phyloP scores from a whole-genome alignment of 169 alveolate species.

The Eimeria falciformis region DNA sequence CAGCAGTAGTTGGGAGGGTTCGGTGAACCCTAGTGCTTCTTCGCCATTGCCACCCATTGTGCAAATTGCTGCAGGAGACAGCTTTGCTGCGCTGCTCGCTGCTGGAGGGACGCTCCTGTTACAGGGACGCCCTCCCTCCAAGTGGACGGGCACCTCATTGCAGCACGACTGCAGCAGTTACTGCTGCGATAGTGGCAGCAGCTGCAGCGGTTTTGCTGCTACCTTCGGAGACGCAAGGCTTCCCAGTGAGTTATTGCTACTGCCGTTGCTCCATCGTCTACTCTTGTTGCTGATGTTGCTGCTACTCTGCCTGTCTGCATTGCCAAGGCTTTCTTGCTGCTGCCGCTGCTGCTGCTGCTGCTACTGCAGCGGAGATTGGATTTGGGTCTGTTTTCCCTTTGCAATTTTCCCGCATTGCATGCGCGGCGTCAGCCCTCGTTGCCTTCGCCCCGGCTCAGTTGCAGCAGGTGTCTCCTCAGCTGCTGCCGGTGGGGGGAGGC shows the following conservation, averaged over 20 bases:
- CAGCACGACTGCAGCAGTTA: neutral
- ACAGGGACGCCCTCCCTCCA: conserved; percentile 18
- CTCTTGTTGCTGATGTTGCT: neutral
- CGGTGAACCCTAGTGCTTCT: too few relatives aligned
- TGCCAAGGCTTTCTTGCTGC: neutral
- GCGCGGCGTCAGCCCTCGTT: neutral
- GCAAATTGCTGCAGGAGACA: neutral
- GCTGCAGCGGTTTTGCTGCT: neutral
- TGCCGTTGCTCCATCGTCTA: neutral
- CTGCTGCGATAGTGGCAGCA: neutral
- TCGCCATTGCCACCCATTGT: neutral
- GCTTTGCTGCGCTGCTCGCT: neutral
- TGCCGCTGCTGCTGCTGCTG: neutral
- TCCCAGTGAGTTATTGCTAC: neutral
- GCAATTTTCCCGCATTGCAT: neutral
- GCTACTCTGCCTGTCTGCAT: neutral
- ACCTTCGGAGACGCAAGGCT: neutral
- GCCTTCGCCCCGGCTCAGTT: neutral
- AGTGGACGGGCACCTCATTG: neutral
- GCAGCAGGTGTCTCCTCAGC: neutral
- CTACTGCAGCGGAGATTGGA: neutral
- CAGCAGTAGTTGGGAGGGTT: neutral
- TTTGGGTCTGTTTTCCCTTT: neutral
- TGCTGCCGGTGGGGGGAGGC: neutral
- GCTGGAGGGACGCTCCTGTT: neutral